Base-by-base conservation (phyloP, 2,329 filamentous ascomycete species). In the Phialophora macrospora region DNA sequence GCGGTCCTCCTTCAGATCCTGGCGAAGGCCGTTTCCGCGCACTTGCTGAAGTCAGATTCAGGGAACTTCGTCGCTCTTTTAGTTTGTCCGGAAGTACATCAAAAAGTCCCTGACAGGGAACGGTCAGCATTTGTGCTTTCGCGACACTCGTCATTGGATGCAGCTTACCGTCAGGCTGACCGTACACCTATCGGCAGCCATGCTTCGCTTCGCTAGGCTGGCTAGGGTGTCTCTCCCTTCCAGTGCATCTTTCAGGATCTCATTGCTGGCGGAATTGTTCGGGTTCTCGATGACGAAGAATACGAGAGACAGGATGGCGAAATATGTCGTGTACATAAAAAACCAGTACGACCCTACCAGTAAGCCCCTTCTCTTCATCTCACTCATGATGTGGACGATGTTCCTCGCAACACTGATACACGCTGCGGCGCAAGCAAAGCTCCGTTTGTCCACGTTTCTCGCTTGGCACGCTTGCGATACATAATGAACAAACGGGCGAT, bases 181-280 rank as follows among this genome's bases (percentile, higher is more conserved):
- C 0, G 91, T 92, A 73, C 96, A 95, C 67, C 92, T 85, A 75
- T 97, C 92, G 2, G 95, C 95, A 41, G 93, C 93, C 83, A 96
- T 85, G 74, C 93, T 97, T 73, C 90, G 89, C 72, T 90, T 88
- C 2, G 93, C 90, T 64, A 98, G 83, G 17, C 87, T 88, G 58
- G 88, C 87, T 66, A 98, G 85, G 68, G 93, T 91, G 69, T 94
- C 89, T 74, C 91, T 91, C 20, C 94, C 95, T 68, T 92, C 90
- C 67, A 88, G 84, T 0, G 93, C 94, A 78, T 98, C 94, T 60
- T 89, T 89, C 66, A 97, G 81, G 24, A 97, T 90, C 68, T 96
- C 93, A 59, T 89, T 84, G 48, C 84, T 85, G 1, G 84, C 85
- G 0, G 83, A 78, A 59, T 82, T 86, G 63, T 87, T 83, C 1